Evolutionary conservation across 306 rosid species (phyloP), one percentile per base, ranked within the genome.

Genomic region (Malus asiatica): DNA sequence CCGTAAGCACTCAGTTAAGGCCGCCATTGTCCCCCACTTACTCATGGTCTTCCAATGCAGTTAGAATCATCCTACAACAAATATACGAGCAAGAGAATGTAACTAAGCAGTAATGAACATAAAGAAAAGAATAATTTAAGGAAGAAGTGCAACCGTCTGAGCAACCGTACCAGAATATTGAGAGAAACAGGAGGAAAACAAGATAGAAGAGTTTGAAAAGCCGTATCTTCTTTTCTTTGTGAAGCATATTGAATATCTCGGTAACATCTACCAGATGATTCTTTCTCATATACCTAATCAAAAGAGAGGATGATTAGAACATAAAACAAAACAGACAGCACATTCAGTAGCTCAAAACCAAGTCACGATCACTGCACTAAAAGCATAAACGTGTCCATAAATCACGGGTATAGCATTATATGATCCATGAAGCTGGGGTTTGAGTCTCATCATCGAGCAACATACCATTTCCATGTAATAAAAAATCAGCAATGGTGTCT

Each of bases 151-250:
- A 44, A 71, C 63, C 66, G 57, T 60, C 51, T 61, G 27, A 46
- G 84, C 45, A 59, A 45, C 78, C 46, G 3, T 89, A 92, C 97
- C 97, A 92, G 71, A 95, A 92, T 72, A 92, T 88, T 77, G 97
- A 92, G 86, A 95, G 90, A 84, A 92, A 89, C 80, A 95, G 91
- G 64, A 85, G 88, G 63, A 80, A 70, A 73, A 95, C 81, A 44
- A 95, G 91, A 84, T 89, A 92, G 83, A 88, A 82, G 84, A 95
- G 96, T 82, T 95, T 95, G 89, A 84, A 75, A 67, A 95, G 97
- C 70, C 99, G 88, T 61, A 80, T 90, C 88, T 89, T 95, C 87
- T 95, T 95, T 79, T 90, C 97, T 89, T 90, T 84, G 57, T 90
- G 74, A 25, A 95, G 93, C 85, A 79, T 68, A 86, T 85, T 95